Percentiles rank a stretch among this genome's conserved stretches.
Evolutionary conservation across 768 basidiomycete species (phyloP).

Genomic region (Sistotremastrum niveocremeum): DNA sequence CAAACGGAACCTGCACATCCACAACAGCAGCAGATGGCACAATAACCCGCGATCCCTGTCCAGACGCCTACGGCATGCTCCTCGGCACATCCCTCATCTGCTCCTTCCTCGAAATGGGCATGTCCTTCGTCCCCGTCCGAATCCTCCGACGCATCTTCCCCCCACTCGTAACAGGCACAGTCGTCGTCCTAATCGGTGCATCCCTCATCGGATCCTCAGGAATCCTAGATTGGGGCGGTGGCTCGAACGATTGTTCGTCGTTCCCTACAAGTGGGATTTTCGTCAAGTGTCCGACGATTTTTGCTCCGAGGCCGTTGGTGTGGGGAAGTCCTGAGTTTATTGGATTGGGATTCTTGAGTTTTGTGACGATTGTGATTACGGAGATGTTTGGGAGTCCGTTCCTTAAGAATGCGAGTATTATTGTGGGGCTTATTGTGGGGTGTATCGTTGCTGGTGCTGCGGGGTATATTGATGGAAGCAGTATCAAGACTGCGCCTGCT

Average conservation of each 20-base stretch:
- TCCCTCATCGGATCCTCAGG: conserved; percentile 65
- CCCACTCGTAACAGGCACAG: conserved; percentile 70
- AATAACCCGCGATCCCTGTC: conserved; percentile 46
- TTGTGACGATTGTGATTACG: conserved; percentile 59
- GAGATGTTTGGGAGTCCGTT: conserved; percentile 81
- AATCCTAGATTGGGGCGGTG: conserved; percentile 73
- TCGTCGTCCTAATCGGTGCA: conserved; percentile 70
- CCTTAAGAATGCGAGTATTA: conserved; percentile 67
- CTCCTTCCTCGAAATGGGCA: conserved; percentile 64
- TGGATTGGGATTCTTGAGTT: conserved; percentile 77
- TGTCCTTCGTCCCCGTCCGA: conserved; percentile 61
- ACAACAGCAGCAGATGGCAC: conserved; percentile 44
- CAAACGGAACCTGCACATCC: conserved; percentile 62
- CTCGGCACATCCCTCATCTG: conserved; percentile 72
- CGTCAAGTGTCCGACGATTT: conserved; percentile 55
- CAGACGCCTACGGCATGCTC: conserved; percentile 69
- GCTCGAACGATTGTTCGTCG: conserved; percentile 53
- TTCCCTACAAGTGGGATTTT: conserved; percentile 58
- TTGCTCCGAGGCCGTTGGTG: conserved; percentile 54
- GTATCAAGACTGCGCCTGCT: conserved; percentile 52
- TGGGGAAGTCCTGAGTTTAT: conserved; percentile 81
- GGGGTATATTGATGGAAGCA: conserved; percentile 60
- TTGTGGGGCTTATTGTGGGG: conserved; percentile 61
- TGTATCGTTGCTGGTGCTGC: conserved; percentile 71
- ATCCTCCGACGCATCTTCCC: conserved; percentile 58